Conservation (phyloP, 768 basidiomycete species). For the Lactarius quietus region DNA sequence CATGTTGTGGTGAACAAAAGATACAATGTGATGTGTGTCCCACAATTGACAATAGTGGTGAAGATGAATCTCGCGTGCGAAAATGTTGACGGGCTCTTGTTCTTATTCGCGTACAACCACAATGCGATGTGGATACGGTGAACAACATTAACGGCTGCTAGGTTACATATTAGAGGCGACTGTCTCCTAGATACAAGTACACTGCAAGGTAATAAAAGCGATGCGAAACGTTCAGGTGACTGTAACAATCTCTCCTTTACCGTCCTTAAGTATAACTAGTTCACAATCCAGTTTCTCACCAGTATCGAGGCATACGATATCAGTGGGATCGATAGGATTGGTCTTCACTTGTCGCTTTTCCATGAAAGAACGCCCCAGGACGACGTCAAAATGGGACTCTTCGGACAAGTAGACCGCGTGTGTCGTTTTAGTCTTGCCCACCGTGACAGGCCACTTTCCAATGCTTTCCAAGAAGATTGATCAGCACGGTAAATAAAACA, state of each 20-base stretch:
- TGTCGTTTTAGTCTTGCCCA: constrained; percentile 39
- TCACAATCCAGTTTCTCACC: constrained; percentile 92
- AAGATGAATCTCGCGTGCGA: not conserved
- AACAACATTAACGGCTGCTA: constrained; percentile 8
- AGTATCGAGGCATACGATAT: constrained; percentile 87
- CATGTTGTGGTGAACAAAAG: constrained; percentile 14
- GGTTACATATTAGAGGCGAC: constrained; percentile 11
- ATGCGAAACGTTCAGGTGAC: constrained; percentile 52
- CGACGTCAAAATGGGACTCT: constrained; percentile 93
- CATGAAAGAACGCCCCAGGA: constrained; percentile 84
- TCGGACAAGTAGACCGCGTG: constrained; percentile 83
- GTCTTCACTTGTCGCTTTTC: constrained; percentile 75
- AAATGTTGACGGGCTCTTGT: not conserved
- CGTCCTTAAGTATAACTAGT: constrained; percentile 87
- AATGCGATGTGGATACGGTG: not conserved
- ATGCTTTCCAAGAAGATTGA: constrained; percentile 39
- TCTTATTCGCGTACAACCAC: not conserved
- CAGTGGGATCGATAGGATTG: constrained; percentile 80
- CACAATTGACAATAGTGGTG: not conserved
- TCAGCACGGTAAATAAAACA: not conserved
- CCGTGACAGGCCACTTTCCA: constrained; percentile 83
- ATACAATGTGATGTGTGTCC: not conserved
- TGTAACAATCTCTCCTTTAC: constrained; percentile 84
- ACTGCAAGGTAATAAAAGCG: not conserved
- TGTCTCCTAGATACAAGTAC: constrained; percentile 11